Evolutionary conservation across 2,329 filamentous ascomycete species (phyloP).

Genomic region (Aspergillus fischeri): DNA sequence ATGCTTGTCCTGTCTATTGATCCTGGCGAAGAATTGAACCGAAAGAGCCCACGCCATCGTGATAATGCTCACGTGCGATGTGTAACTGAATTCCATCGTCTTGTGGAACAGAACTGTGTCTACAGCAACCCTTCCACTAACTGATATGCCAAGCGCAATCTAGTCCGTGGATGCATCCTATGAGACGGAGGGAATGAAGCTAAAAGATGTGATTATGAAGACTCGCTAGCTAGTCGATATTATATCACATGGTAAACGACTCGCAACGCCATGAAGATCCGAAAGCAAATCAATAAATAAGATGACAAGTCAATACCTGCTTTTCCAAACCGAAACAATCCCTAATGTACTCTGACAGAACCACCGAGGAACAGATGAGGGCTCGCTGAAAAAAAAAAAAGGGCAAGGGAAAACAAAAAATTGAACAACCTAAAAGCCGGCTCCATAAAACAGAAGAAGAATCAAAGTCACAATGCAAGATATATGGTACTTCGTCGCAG

Average conservation of each 20-base stretch:
- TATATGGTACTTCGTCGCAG: not conserved
- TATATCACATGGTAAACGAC: not conserved
- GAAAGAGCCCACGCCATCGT: not conserved
- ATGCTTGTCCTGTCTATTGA: not conserved
- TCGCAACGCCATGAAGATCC: not conserved
- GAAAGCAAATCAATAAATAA: not conserved
- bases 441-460: not conserved
- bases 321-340: constrained; percentile 5
- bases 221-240: not conserved
- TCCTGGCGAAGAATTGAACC: not conserved
- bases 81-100: not conserved
- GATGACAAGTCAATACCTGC: not conserved
- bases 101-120: not conserved
- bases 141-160: not conserved
- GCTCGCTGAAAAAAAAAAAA: not conserved
- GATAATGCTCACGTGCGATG: not conserved
- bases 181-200: not conserved
- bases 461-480: not conserved
- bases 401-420: not conserved
- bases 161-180: not conserved
- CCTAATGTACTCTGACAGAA: not conserved
- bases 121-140: not conserved
- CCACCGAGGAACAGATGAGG: not conserved
- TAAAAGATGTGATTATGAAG: not conserved
- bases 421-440: not conserved